These are phyloP conservation scores for Pyrenophora tritici-repentis DNA, from an alignment of 2,329 filamentous ascomycete species.

Conservation along the genomic window DNA sequence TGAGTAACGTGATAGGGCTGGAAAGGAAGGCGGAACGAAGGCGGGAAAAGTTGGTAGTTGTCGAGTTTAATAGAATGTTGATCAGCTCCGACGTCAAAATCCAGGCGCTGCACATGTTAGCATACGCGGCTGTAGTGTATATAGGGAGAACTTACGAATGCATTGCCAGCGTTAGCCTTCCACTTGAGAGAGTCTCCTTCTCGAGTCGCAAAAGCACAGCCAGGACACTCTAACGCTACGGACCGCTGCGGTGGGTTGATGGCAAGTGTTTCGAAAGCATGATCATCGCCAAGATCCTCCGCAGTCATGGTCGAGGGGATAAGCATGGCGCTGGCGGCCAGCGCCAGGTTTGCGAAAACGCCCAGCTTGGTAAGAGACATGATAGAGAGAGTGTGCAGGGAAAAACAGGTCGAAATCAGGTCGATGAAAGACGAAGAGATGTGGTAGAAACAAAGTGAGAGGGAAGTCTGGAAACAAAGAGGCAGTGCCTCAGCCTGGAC, in stretches of 20 bases:
- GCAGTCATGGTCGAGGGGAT: conserved; percentile 39
- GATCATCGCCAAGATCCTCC: conserved; percentile 38
- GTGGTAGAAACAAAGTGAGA: conserved; percentile 17
- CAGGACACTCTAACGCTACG: conserved; percentile 41
- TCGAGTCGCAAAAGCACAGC: conserved; percentile 37
- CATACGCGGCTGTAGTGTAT: conserved; percentile 2
- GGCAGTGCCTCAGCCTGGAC: conserved; percentile 16
- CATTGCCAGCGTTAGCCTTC: conserved; percentile 40
- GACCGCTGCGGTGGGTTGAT: conserved; percentile 42
- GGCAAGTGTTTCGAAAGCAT: conserved; percentile 36
- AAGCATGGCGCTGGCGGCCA: conserved; percentile 45
- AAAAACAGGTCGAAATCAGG: conserved; percentile 20
- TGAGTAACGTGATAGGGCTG: conserved; percentile 43
- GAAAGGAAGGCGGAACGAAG: conserved; percentile 36
- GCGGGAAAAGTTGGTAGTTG: conserved; percentile 47
- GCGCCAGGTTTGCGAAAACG: conserved; percentile 43
- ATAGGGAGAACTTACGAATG: conserved; percentile 36
- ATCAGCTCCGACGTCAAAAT: conserved; percentile 43
- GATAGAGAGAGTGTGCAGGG: conserved; percentile 15
- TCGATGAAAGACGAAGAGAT: conserved; percentile 14
- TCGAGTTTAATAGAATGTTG: conserved; percentile 43
- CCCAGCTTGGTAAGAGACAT: conserved; percentile 43
- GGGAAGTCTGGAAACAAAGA: conserved; percentile 17
- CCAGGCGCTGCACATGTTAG: conserved; percentile 42
- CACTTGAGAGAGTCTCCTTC: conserved; percentile 32